Base-by-base conservation (phyloP, 1,139 yeast genomes). In the Geotrichum klebahnii region DNA sequence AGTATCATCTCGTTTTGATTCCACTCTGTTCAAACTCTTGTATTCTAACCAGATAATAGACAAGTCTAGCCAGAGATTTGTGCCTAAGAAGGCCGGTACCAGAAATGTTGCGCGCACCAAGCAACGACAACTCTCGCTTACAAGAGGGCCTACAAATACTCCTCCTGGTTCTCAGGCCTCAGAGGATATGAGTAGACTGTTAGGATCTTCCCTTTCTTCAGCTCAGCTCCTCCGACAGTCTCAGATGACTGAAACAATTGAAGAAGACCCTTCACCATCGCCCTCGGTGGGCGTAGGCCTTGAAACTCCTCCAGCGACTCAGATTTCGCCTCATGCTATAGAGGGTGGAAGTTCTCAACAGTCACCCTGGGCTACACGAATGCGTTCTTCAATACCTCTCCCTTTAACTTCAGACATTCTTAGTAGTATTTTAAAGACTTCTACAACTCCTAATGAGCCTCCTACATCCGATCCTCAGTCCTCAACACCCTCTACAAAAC, bases 21-120 rank as follows among this genome's bases (percentile, higher is more conserved):
- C 14, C 5, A n/a, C 5, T 22, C 4, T 37, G 26, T 3, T 5
- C 12, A 14, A 2, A 23, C 3, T 8, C 1, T 10, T 12, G 14
- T 37, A 29, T 20, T 17, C 44, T 40, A 31, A 40, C 44, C 8
- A 17, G 9, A 14, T 45, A 2, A 59, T 55, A 26, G 56, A 52
- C 32, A 51, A 53, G 39, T 51, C 54, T 12, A 48, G 40, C 16
- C 46, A 40, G 35, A n/a, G 52, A n/a, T 52, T 52, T 38, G 49
- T 46, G 22, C 54, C 54, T 5, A 52, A 48, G 24, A 49, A 43
- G 38, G 48, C 48, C 3, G 43, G 36, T 8, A 29, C 44, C 5
- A 29, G 51, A 26, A 38, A 37, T 19, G 34, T 38, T 24, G 43
- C 20, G 9, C 47, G 43, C 23, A 22, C 39, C 23, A 48, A 48